Base-by-base conservation (phyloP, 371 early-diverging fungal species). In the Mucor ambiguus region DNA sequence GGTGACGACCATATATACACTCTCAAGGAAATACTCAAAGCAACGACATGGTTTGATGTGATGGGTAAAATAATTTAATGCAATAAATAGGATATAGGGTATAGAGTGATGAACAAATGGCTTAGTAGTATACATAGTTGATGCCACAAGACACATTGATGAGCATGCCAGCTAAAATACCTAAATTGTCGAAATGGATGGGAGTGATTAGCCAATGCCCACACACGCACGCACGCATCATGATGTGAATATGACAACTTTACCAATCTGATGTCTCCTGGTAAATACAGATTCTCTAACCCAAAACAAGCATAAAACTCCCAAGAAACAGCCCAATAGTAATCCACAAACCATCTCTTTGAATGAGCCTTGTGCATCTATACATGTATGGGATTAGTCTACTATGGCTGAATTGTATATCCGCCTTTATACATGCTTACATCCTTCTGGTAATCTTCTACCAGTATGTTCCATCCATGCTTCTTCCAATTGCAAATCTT, bases 251-350 rank as follows among this genome's bases (percentile, higher is more conserved):
- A 48, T 49, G 43, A 57, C 4, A 26, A 26, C 14, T 28, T 59
- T 69, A 69, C 89, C 89, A 78, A 89, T 82, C 56, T 89, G 89
- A 67, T 90, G 91, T 46, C 86, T 68, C 54, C 87, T 67, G 7
- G 85, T 85, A 70, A 89, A 90, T 2, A 89, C 82, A 2, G 83
- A 79, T 67, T 90, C 91, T 62, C 82, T 85, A 61, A 89, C 78
- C 88, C 88, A 89, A 67, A 89, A 89, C 20, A 90, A 59, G 29
- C 82, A 81, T 1, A 90, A 69, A 14, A 90, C 69, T 4, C 89
- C 89, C 61, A 86, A 71, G 64, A 88, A 89, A 67, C 86, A 89
- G 0, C 91, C 91, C 5, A 88, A 70, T 46, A 87, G 66, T 20
- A 90, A 72, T 2, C 91, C 91, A 69, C 75, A 78, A 7, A 89